These are phyloP conservation scores for Populus hybrid DNA, from an alignment of 441 rosid species.

Conservation along the genomic window DNA sequence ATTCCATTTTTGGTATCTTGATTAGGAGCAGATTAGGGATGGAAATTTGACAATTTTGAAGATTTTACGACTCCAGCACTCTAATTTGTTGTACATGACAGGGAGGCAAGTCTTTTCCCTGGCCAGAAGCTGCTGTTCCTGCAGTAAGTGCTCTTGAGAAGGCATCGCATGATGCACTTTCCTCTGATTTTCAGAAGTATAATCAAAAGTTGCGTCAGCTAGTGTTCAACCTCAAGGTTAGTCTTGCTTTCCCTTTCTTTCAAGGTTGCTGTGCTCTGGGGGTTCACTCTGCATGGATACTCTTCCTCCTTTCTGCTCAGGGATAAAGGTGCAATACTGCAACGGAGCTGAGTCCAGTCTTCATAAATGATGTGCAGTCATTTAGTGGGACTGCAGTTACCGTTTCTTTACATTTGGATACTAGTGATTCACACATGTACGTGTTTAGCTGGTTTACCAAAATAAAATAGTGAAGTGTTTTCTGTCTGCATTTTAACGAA, in stretches of 20 bases:
- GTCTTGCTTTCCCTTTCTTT: slow-evolving; percentile 7
- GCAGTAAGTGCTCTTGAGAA: slow-evolving; percentile 80
- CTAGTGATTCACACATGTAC: not conserved
- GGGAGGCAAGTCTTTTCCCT: slow-evolving; percentile 51
- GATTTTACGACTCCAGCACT: not conserved
- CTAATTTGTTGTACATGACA: slow-evolving; percentile 27
- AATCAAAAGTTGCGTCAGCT: slow-evolving; percentile 86
- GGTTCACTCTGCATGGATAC: not conserved
- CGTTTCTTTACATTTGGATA: not conserved
- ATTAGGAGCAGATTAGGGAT: not conserved
- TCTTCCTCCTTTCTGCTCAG: not conserved
- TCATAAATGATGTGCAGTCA: not conserved
- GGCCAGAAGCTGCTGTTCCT: slow-evolving; percentile 93
- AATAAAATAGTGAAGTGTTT: not conserved
- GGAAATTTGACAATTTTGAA: slow-evolving; percentile 1
- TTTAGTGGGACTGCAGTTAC: not conserved
- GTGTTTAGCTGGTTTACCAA: not conserved
- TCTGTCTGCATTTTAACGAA: not conserved
- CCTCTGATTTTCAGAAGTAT: slow-evolving; percentile 79
- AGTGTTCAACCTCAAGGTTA: slow-evolving; percentile 83
- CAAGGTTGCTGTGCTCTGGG: not conserved
- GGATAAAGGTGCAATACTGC: not conserved
- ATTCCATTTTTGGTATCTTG: not conserved
- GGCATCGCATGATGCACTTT: slow-evolving; percentile 68
- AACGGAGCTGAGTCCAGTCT: not conserved